Base-by-base conservation (phyloP, 495 filamentous ascomycete species). In the Aspergillus saccharolyticus region DNA sequence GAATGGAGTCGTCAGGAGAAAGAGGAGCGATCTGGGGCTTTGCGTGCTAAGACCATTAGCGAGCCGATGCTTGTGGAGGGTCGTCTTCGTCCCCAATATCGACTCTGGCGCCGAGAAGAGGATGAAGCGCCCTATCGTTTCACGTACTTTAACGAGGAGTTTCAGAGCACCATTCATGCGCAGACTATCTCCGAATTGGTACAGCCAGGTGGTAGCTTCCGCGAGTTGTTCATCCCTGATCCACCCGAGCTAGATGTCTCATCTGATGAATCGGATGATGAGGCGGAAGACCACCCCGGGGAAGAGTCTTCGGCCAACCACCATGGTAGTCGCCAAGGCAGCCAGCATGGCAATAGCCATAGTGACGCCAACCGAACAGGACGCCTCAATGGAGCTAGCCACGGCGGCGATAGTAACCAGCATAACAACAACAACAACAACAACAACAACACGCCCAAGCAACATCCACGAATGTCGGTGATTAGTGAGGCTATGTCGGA, bases 61-160 rank as follows among this genome's bases (percentile, higher is more conserved):
- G 94, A 98, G 62, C 95, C 95, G 8, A 84, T 96, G 68, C 82
- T 97, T 52, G 84, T 98, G 52, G 90, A 89, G 49, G 94, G 94
- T 8, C 82, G 94, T 53, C 68, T 97, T 51, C 84, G 94, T 9
- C 91, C 94, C 8, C 85, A 90, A 57, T 89, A 88, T 62, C 70
- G 73, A 52, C 76, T 79, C 5, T 98, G 94, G 94, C 90, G 92
- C 68, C 81, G 85, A 21, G 85, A 88, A 56, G 89, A 94, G 61
- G 91, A 96, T 42, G 95, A 96, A 52, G 85, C 85, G 1, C 94
- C 94, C 0, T 98, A 95, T 66, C 83, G 94, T 44, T 97, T 96
- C 67, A 98, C 94, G 2, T 98, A 98, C 65, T 98, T 98, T 78
- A 97, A 96, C 68, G 94, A 97, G 64, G 90, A 96, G 60, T 89